Conservation (phyloP, 768 basidiomycete species). For the Suillus ampliporus region DNA sequence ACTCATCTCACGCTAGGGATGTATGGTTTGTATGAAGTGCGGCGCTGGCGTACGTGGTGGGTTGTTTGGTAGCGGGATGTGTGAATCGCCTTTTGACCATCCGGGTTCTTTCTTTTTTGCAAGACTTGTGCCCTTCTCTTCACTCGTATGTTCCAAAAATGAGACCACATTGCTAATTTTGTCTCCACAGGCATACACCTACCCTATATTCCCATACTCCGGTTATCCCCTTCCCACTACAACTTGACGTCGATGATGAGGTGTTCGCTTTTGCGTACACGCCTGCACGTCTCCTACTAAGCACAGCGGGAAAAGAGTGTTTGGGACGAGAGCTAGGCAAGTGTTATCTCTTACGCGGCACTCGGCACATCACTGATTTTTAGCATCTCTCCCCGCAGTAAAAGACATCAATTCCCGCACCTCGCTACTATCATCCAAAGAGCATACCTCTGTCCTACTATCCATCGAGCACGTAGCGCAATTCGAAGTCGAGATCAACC, state of each 20-base stretch:
- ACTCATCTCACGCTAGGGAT: too few species aligned
- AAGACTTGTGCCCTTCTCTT: too few species aligned
- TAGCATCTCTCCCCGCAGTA: too few species aligned
- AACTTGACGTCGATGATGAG: constrained; percentile 61
- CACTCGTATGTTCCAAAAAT: too few species aligned
- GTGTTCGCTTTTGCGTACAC: constrained; percentile 53
- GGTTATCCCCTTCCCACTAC: constrained; percentile 60
- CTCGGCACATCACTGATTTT: too few species aligned
- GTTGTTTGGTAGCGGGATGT: constrained; percentile 77
- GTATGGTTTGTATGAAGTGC: too few species aligned
- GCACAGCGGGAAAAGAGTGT: constrained; percentile 16
- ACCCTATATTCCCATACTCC: constrained; percentile 36
- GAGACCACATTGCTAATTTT: neutral
- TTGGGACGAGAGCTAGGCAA: too few species aligned
- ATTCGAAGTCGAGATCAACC: too few species aligned
- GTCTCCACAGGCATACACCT: neutral
- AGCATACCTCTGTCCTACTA: constrained; percentile 25
- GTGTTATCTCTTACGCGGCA: too few species aligned
- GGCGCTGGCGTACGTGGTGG: constrained; percentile 75
- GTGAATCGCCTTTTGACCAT: constrained; percentile 47
- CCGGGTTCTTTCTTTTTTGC: neutral
- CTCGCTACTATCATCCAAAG: neutral
- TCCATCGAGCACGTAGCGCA: constrained; percentile 68
- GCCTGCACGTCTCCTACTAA: too few species aligned
- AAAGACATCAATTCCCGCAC: constrained; percentile 52